Evolutionary conservation across 1,284 basidiomycete species (phyloP), one percentile per base, ranked within the genome.

Genomic region (Omphalotus olearius): DNA sequence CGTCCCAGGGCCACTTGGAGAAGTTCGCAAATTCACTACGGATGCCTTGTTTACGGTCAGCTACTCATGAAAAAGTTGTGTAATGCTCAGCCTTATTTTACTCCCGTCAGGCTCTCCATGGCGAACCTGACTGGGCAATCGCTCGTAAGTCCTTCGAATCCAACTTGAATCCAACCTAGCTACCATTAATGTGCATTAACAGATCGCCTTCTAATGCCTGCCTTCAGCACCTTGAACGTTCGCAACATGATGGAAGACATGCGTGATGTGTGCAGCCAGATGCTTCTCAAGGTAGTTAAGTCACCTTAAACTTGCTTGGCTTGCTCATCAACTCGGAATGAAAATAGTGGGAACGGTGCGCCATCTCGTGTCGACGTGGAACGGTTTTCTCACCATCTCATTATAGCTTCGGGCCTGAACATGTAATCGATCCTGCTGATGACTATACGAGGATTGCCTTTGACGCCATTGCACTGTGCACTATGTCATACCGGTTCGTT

Each of bases 181-280:
- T n/a, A 43, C 25, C 25, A 35, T 42, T 14, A 30, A 17, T 18
- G 11, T 1, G 5, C 10, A 5, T 36, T 14, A 2, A n/a, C 14
- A 71, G 76, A 80, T 63, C 74, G 76, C 28, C 65, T 80, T 35
- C 70, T 80, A 23, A 73, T 77, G 65, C 78, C 78, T 7, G 72
- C 75, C 1, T 80, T 80, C 60, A 72, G 74, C 20, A 71, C 73
- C 0, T 59, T 69, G 7, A 66, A 69, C 2, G 71, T 79, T 52
- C 68, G 66, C 37, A 67, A 66, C 52, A 79, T 79, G 78, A 74
- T 76, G 59, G 67, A 68, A 45, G 71, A 72, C 57, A 76, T 79
- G 78, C 60, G 68, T 18, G 78, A 79, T 52, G 71, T 79, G 41
- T 65, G 66, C n/a, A 62, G 66, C 26, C 77, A 80, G 59, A 68